Evolutionary conservation across 1,284 basidiomycete genomes (phyloP), one percentile per base, ranked within the genome.

Genomic region (Malassezia nana): DNA sequence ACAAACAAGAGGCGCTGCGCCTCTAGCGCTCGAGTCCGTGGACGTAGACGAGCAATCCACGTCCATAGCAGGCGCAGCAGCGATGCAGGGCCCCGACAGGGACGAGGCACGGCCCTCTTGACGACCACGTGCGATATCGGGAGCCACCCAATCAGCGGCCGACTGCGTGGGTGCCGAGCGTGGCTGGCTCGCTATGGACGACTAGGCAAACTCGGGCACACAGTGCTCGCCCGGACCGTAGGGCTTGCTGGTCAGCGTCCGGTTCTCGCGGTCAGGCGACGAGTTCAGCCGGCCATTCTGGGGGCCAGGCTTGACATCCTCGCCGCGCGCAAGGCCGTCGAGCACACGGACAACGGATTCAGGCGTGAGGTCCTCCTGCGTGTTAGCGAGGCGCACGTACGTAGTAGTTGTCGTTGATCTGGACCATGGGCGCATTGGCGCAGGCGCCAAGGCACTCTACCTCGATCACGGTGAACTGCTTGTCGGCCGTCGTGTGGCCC

Each of bases 381-480:
- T 32, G 29, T 42, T 7, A 45, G 52, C 32, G 16, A n/a, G 12
- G 33, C 24, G 25, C 20, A 78, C 84, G 60, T 68, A 88, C 87
- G 76, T 91, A 98, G 79, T 87, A 99, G 75, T 95, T 89, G 72
- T 98, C 94, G 48, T 86, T 86, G 73, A 98, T 82, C 65, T 86
- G 90, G 76, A 98, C 80, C 92, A 98, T 99, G 10, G 92, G 92
- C n/a, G 94, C 94, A 76, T 96, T 99, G 65, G 86, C 87, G 78
- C 92, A 99, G 46, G 92, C 94, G 41, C 71, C 92, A 66, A 96
- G 84, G 76, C 92, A 99, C 77, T 98, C 92, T 38, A 98, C 92
- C 77, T 99, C 92, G 59, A 98, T 82, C 44, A 98, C 83, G 6
- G 94, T 96, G 77, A 96, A 99, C 77, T 92, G 91, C 50, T 89